Conservation (phyloP, 2,329 filamentous ascomycete genomes). For the Grosmannia huntii region DNA sequence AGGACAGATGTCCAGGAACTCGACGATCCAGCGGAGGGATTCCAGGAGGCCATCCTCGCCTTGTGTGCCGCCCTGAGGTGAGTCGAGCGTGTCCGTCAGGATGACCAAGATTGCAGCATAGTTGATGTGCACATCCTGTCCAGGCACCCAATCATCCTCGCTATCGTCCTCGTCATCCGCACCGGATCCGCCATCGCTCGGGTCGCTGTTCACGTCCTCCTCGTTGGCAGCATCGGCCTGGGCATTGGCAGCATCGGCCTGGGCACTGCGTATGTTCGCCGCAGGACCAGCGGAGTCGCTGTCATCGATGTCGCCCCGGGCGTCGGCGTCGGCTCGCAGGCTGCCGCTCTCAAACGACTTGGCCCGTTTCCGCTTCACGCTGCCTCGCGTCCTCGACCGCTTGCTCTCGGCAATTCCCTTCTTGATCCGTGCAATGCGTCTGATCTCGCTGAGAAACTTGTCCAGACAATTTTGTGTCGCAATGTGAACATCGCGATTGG, state of each 20-base stretch:
- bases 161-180: constrained; percentile 48
- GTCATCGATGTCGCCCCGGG: constrained; percentile 43
- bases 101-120: constrained; percentile 87
- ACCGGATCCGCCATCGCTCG: constrained; percentile 71
- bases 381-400: constrained; percentile 44
- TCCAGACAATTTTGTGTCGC: constrained; percentile 82
- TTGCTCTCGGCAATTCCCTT: constrained; percentile 82
- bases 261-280: constrained; percentile 40
- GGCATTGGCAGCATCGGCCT: constrained; percentile 37
- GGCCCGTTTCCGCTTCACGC: constrained; percentile 50
- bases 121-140: constrained; percentile 92
- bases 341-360: constrained; percentile 53
- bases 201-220: constrained; percentile 85
- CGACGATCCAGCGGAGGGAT: constrained; percentile 86
- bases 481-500: constrained; percentile 87
- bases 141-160: constrained; percentile 93
- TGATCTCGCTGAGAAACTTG: constrained; percentile 85
- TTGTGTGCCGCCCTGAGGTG: constrained; percentile 49
- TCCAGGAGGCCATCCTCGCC: constrained; percentile 78
- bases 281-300: constrained; percentile 33
- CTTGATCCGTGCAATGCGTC: constrained; percentile 83
- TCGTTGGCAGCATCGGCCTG: constrained; percentile 42
- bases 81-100: constrained; percentile 75
- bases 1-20: constrained; percentile 92
- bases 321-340: constrained; percentile 33